Percentiles rank a stretch among this genome's conserved stretches.
phyloP scores from a whole-genome alignment of 805 yeast genomes.

The Kregervanrija fluxuum region DNA sequence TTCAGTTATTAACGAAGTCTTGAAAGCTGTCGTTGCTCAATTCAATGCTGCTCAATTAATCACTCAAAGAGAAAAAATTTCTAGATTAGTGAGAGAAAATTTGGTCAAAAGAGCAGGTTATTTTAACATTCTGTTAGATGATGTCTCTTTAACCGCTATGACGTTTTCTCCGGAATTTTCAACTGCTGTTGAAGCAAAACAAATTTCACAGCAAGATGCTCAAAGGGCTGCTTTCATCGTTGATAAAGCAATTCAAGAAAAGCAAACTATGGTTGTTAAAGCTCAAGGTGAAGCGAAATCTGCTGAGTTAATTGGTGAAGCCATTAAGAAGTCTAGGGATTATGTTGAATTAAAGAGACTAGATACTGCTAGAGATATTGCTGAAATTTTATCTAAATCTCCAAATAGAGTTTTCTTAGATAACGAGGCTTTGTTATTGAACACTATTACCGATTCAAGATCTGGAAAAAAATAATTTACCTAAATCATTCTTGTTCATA shows the following conservation, averaged over 20 bases:
- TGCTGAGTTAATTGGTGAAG: slow-evolving; percentile 98
- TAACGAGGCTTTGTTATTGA: slow-evolving; percentile 84
- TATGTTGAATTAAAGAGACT: slow-evolving; percentile 94
- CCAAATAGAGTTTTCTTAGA: slow-evolving; percentile 91
- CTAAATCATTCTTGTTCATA: background rate
- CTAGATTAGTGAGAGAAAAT: slow-evolving; percentile 84
- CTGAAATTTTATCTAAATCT: slow-evolving; percentile 71
- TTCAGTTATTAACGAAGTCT: slow-evolving; percentile 92
- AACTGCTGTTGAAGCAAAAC: slow-evolving; percentile 96
- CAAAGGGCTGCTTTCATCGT: slow-evolving; percentile 97
- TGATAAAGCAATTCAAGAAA: slow-evolving; percentile 95
- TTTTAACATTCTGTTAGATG: slow-evolving; percentile 84
- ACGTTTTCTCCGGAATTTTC: slow-evolving; percentile 97
- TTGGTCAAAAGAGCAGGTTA: slow-evolving; percentile 85
- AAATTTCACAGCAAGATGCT: slow-evolving; percentile 98
- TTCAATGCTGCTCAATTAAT: slow-evolving; percentile 96
- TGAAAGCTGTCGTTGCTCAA: slow-evolving; percentile 95
- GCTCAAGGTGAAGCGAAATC: slow-evolving; percentile 99
- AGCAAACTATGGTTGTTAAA: slow-evolving; percentile 92
- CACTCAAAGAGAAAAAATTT: slow-evolving; percentile 97
- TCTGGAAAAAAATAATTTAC: slow-evolving; percentile 19
- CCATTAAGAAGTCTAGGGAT: slow-evolving; percentile 92
- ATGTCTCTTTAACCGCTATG: slow-evolving; percentile 94
- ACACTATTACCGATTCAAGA: slow-evolving; percentile 80
- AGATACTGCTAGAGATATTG: slow-evolving; percentile 96